Evolutionary conservation across 1,284 basidiomycete genomes (phyloP), one percentile per base, ranked within the genome.

Genomic region (Ustilago cynodontis): DNA sequence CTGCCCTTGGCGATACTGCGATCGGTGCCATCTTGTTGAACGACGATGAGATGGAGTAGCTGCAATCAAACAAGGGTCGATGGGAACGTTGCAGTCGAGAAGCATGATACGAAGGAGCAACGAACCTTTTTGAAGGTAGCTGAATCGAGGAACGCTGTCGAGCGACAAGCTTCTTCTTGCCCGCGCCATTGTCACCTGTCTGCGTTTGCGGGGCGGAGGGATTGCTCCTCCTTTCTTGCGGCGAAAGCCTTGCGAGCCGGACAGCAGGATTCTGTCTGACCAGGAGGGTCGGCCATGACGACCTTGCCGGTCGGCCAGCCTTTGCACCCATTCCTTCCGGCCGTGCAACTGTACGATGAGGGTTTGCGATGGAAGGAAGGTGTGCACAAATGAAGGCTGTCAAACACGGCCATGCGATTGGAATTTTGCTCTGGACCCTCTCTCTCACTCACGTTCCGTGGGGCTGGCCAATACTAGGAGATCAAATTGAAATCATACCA

Each of bases 241-340:
- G 55, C 10, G 31, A 22, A 43, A 57, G 49, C 47, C 26, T 22
- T 53, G 60, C 49, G 53, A 45, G 22, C 10, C 37, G 28, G 37
- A 10, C 33, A 39, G 13, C 13, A 33, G 53, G 8, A 18, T 45
- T 57, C 45, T 33, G 33, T 57, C 35, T 67, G 58, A 72, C 70
- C 58, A 72, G 52, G 9, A 72, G 50, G 70, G 70, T 72, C 65
- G 58, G 31, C 70, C 70, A 72, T 29, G 61, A 66, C 60, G 61
- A 72, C 70, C 70, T 61, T 65, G 45, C 28, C 51, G 70, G 70
- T 61, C 69, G 53, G 18, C 52, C 24, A 33, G 59, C 26, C 61
- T 59, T 65, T 28, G 47, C 37, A 10, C 50, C 56, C 71, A 69
- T 65, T 18, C 47, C 9, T 11, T 28, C 28, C 24, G n/a, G n/a